Conservation (phyloP, 2,329 filamentous ascomycete species). For the Botrytis fragariae region DNA sequence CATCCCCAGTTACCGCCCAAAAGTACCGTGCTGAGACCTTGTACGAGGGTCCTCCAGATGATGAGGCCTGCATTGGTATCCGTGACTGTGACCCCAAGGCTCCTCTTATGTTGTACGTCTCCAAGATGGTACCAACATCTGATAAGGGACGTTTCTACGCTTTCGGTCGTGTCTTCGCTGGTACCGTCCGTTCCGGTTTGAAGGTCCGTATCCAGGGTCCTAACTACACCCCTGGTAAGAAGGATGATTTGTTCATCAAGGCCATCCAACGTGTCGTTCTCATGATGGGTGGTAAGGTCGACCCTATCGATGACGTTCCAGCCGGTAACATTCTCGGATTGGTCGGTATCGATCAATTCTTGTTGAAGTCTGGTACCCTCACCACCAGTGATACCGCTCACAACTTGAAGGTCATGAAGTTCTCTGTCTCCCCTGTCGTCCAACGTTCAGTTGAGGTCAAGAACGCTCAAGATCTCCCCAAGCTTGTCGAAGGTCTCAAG, state of each 20-base stretch:
- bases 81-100: slow-evolving; percentile 97
- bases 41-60: slow-evolving; percentile 95
- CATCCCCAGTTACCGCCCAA: slow-evolving; percentile 93
- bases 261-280: slow-evolving; percentile 98
- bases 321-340: slow-evolving; percentile 99
- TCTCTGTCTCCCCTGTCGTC: slow-evolving; percentile 99
- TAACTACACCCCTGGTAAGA: slow-evolving; percentile 97
- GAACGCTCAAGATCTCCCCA: slow-evolving; percentile 99
- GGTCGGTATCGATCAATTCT: slow-evolving; percentile 99
- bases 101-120: slow-evolving; percentile 99
- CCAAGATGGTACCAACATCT: slow-evolving; percentile 99
- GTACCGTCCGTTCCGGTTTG: slow-evolving; percentile 94
- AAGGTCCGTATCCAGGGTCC: slow-evolving; percentile 99
- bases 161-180: slow-evolving; percentile 99
- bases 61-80: slow-evolving; percentile 92
- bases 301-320: slow-evolving; percentile 98
- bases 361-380: slow-evolving; percentile 99
- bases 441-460: slow-evolving; percentile 99
- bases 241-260: slow-evolving; percentile 99
- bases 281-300: slow-evolving; percentile 99
- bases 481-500: slow-evolving; percentile 99
- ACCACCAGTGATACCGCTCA: slow-evolving; percentile 96
- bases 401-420: slow-evolving; percentile 99
- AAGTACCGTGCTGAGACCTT: slow-evolving; percentile 97
- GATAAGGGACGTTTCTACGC: slow-evolving; percentile 99